Evolutionary conservation across 768 basidiomycete species (phyloP).

Genomic region (Lactarius trivialis): DNA sequence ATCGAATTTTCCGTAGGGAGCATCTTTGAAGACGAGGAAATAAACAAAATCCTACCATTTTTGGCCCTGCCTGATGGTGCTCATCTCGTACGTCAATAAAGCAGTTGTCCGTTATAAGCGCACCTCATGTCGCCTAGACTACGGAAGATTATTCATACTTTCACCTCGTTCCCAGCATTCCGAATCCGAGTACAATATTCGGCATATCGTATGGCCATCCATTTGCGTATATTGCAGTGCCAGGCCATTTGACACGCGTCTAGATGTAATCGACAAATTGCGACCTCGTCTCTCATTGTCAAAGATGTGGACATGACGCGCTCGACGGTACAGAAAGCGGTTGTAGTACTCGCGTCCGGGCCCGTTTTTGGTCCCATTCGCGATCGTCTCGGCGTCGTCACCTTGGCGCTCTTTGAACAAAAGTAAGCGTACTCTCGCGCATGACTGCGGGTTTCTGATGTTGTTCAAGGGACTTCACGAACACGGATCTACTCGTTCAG

Average conservation of each 20-base stretch:
- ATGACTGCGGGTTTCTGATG: slow-evolving; percentile 1
- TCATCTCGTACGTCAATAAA: slow-evolving; percentile 62
- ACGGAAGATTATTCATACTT: slow-evolving; percentile 97
- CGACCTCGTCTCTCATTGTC: slow-evolving; percentile 68
- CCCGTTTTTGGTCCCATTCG: slow-evolving; percentile 93
- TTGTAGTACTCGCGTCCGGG: slow-evolving; percentile 86
- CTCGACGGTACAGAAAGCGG: slow-evolving; percentile 95
- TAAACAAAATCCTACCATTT: slow-evolving; percentile 84
- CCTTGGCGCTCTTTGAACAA: slow-evolving; percentile 84
- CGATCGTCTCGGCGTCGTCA: slow-evolving; percentile 92
- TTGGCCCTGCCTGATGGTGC: slow-evolving; percentile 96
- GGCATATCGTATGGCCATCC: slow-evolving; percentile 76
- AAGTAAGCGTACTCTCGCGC: slow-evolving; percentile 34
- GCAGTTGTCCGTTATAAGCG: background rate
- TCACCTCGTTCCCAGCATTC: slow-evolving; percentile 71
- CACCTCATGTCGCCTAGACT: slow-evolving; percentile 40
- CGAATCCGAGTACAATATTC: slow-evolving; percentile 76
- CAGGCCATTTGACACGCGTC: background rate
- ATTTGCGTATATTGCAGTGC: background rate
- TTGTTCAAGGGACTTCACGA: slow-evolving; percentile 68
- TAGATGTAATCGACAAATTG: slow-evolving; percentile 94
- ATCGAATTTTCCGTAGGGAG: slow-evolving; percentile 80
- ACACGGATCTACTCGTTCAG: slow-evolving; percentile 83
- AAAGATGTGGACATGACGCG: slow-evolving; percentile 85
- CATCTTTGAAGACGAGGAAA: slow-evolving; percentile 79